Evolutionary conservation across 495 filamentous ascomycete species (phyloP).

Genomic region (Cairneyella variabilis): DNA sequence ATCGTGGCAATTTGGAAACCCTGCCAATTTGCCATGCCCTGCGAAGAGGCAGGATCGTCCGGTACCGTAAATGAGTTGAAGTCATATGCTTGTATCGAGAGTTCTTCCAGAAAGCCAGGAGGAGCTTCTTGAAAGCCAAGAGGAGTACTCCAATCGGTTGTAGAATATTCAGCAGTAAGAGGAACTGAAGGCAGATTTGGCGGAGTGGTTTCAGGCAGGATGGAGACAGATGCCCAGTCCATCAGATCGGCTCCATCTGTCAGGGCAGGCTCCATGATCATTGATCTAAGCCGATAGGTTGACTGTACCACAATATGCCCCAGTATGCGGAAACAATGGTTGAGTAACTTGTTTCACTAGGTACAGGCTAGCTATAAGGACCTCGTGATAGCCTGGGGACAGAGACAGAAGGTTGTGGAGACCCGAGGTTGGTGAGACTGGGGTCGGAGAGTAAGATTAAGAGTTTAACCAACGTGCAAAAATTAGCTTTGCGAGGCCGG

Average conservation of each 20-base stretch:
- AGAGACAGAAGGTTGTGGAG: constrained; percentile 2
- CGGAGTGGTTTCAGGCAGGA: background rate
- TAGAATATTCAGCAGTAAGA: too few relatives aligned
- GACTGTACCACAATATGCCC: background rate
- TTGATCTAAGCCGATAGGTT: background rate
- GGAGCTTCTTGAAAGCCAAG: background rate
- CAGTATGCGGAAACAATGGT: background rate
- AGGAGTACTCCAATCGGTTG: background rate
- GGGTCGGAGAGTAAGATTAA: background rate
- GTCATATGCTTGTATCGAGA: background rate
- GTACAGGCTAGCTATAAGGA: background rate
- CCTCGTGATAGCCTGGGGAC: background rate
- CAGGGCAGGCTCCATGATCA: constrained; percentile 1
- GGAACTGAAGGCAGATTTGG: background rate
- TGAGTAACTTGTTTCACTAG: constrained; percentile 3
- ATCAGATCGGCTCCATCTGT: constrained; percentile 1
- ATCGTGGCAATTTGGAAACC: background rate
- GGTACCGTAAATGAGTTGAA: background rate
- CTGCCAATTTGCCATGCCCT: background rate
- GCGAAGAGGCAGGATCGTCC: background rate
- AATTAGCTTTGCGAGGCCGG: background rate
- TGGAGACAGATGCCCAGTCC: background rate
- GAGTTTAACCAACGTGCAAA: background rate
- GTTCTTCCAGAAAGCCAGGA: background rate
- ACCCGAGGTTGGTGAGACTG: background rate